phyloP scores from a whole-genome alignment of 2,329 filamentous ascomycete genomes.

The Xylariaceae sp. region DNA sequence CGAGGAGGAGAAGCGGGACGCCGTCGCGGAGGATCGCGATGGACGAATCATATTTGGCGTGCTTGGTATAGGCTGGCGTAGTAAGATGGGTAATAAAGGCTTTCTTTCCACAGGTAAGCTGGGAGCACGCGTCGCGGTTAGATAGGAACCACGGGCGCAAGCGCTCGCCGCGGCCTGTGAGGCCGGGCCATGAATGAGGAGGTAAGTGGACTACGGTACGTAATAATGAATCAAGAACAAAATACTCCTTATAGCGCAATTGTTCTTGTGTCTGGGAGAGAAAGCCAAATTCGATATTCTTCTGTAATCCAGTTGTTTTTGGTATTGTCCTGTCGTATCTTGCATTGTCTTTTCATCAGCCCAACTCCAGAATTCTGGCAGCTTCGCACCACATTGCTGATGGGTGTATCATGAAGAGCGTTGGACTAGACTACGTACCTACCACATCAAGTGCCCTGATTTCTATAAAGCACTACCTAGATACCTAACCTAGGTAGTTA shows the following conservation, averaged over 20 bases:
- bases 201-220: neutral
- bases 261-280: neutral
- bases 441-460: neutral
- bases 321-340: neutral
- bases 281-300: neutral
- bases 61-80: conserved; percentile 80
- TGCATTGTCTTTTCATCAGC: neutral
- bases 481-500: neutral
- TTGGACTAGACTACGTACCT: neutral
- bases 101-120: conserved; percentile 83
- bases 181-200: neutral
- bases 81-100: conserved; percentile 82
- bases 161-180: neutral
- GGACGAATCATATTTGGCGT: conserved; percentile 67
- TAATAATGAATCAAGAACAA: neutral
- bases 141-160: conserved; percentile 9
- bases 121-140: conserved; percentile 42
- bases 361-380: neutral
- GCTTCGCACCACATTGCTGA: neutral
- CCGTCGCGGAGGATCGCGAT: conserved; percentile 48
- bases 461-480: neutral
- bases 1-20: conserved; percentile 37
- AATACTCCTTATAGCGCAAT: conserved; percentile 6
- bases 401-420: neutral
- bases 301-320: neutral